Base-by-base conservation (phyloP, 139 green algal genomes). In the Haematococcus lacustris region DNA sequence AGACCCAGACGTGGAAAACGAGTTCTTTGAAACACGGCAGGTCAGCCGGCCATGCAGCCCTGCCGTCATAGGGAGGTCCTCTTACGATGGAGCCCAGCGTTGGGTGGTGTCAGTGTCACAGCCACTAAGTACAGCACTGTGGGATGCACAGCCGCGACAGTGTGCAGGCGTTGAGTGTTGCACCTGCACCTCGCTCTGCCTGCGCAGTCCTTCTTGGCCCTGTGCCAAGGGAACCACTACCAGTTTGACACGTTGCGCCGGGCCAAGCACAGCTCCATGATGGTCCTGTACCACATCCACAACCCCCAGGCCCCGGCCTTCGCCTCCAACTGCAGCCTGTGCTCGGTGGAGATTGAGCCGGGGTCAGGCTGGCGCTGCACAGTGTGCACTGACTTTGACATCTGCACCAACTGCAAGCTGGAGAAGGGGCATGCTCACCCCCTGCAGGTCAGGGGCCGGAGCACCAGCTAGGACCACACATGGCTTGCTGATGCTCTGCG, bases 281-380 rank as follows among this genome's bases (percentile, higher is more conserved):
- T 99, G 95, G 91, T 98, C 69, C 85, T 99, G 38, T 99, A 99
- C 89, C 95, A 99, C 86, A 77, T 98, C 73, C 94, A 99, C 93
- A 99, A 99, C 87, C 95, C 96, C 51, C 38, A 77, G 26, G 81
- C 78, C 23, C 85, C 83, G 21, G 74, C 78, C 6, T 82, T 84
- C 53, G 77, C 88, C 66, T 86, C 70, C 78, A 92, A 85, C 34
- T 99, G 96, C 90, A 98, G 97, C 83, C 47, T 91, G 37, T 98
- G 94, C 82, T 30, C 86, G 13, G 53, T 38, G 33, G 95, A 99
- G 76, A 94, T 99, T 32, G 84, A 95, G 82, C 76, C 88, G 1
- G 94, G 94, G 37, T 68, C 82, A 6, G 95, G 94, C 66, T 97
- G 82, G 73, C 87, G 94, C 50, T 99, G 95, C 89, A 88, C 85